These are phyloP conservation scores for Zopfochytrium polystomum DNA, from an alignment of 371 early-diverging fungal genomes.

Conservation along the genomic window DNA sequence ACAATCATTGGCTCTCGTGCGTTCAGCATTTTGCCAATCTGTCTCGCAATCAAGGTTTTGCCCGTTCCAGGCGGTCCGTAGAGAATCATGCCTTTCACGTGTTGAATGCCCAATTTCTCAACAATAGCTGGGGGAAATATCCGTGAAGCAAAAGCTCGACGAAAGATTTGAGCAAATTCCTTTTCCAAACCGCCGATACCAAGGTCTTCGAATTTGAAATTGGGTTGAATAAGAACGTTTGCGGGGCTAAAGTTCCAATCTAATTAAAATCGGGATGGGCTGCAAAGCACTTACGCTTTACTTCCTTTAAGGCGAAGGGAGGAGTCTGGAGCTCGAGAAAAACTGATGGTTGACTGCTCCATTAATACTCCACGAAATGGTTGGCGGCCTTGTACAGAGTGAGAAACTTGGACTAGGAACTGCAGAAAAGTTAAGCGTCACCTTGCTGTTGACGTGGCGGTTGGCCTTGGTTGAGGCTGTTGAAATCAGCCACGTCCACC, in stretches of 20 bases:
- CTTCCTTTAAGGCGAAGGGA: constrained; percentile 70
- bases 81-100: constrained; percentile 84
- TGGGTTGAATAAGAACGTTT: constrained; percentile 76
- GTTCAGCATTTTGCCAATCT: constrained; percentile 98
- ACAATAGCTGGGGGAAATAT: constrained; percentile 96
- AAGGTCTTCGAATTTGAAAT: constrained; percentile 98
- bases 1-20: constrained; percentile 96
- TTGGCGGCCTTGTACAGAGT: constrained; percentile 2
- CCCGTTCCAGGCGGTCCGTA: no score
- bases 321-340: constrained; percentile 70
- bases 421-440: not conserved
- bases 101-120: constrained; percentile 95
- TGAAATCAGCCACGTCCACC: constrained; percentile 64
- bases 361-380: constrained; percentile 68
- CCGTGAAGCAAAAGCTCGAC: constrained; percentile 99
- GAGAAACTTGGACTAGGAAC: not conserved
- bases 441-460: constrained; percentile 19
- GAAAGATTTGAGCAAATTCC: constrained; percentile 97
- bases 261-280: constrained; percentile 4
- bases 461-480: no score
- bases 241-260: constrained; percentile 24
- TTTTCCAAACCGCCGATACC: constrained; percentile 99
- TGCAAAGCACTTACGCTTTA: not conserved
- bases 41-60: constrained; percentile 98
- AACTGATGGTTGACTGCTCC: constrained; percentile 64